Evolutionary conservation across 2,329 filamentous ascomycete species (phyloP), one percentile per base, ranked within the genome.

Genomic region (Microdochium paspali): DNA sequence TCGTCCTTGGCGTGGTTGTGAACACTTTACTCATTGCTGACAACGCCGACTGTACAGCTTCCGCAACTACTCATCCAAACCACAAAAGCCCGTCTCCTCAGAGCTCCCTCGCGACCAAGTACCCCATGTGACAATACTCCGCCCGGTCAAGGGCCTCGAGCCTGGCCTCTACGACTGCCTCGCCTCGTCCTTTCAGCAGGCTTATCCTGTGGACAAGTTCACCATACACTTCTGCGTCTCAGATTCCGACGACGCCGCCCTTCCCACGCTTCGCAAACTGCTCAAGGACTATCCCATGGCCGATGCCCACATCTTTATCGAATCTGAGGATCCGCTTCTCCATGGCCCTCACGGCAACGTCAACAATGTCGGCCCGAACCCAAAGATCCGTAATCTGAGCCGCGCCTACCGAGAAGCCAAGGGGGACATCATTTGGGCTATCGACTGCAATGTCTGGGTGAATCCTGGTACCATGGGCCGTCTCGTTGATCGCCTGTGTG

Each of bases 361-460:
- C 45, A 66, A 76, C 52, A 75, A 79, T 48, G 74, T 97, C 48
- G 94, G 94, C 0, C 93, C 93, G 1, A 98, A 98, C 60, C 93
- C 93, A n/a, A 98, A 98, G 71, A 94, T 98, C 56, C 77, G 93
- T 45, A 98, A 98, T 63, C 88, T 97, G 74, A 96, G 90, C 62
- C 80, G 89, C 40, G 90, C 89, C 2, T 98, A 96, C 61, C 74
- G 90, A 24, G 90, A 97, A 61, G 88, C 90, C 2, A 84, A 84
- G 53, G 85, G 87, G 1, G 90, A 96, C 60, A 76, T 97, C 24
- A 75, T 98, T 21, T 98, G 93, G 93, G 84, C 96, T 45, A 78
- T 95, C 20, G 93, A 98, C 67, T 96, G 90, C 70, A 98, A 98
- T 60, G 82, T 98, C 46, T 98, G 94, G 93, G 77, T 96, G 30